phyloP scores from a whole-genome alignment of 805 yeast genomes.

The Kazachstania kunashirensis region DNA sequence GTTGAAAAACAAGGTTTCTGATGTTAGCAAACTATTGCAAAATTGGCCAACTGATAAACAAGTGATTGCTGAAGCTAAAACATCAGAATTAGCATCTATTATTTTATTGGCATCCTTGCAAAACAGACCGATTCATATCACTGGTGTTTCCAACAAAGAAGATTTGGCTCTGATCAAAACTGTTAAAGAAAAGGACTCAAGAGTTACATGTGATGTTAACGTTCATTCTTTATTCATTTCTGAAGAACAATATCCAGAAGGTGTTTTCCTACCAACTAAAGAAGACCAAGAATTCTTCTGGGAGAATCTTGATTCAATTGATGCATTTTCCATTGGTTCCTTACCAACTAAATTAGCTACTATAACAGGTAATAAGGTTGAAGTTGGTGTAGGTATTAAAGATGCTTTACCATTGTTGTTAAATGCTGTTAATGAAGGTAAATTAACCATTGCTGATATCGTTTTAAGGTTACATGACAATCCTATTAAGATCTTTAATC shows the following conservation, averaged over 20 bases:
- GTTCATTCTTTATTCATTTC: constrained; percentile 70
- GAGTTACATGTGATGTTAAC: constrained; percentile 84
- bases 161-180: constrained; percentile 76
- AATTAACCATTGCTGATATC: constrained; percentile 63
- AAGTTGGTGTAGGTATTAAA: constrained; percentile 67
- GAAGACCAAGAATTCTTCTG: constrained; percentile 78
- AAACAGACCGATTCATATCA: constrained; percentile 75
- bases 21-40: constrained; percentile 68
- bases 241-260: constrained; percentile 61
- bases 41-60: constrained; percentile 81
- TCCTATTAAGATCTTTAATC: constrained; percentile 73
- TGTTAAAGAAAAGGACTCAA: constrained; percentile 73
- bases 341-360: constrained; percentile 65
- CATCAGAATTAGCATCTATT: constrained; percentile 88
- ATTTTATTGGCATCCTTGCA: constrained; percentile 81
- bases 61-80: constrained; percentile 83
- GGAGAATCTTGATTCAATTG: constrained; percentile 62
- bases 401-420: constrained; percentile 77
- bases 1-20: constrained; percentile 60
- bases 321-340: constrained; percentile 79
- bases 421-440: constrained; percentile 67
- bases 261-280: constrained; percentile 64
- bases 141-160: constrained; percentile 70
- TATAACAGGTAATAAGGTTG: constrained; percentile 48
- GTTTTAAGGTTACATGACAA: constrained; percentile 64